A percentile compares a stretch with the other conserved stretches of the same genome.
These are phyloP conservation scores for Boechera retrofracta DNA, from an alignment of 345 rosid species.

Conservation along the genomic window DNA sequence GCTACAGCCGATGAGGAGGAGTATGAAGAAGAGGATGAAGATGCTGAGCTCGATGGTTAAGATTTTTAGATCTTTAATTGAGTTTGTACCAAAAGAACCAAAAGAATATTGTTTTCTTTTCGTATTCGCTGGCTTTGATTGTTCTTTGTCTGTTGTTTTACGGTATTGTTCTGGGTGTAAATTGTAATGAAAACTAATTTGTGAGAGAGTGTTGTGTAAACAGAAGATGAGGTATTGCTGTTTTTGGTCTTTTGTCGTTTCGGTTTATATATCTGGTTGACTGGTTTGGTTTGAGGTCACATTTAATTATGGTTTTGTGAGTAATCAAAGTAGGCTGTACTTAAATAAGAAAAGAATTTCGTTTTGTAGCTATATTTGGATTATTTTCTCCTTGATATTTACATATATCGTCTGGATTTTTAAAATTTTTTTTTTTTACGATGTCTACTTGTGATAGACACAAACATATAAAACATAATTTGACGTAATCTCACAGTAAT, in stretches of 20 bases:
- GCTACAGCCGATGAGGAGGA: constrained; percentile 42
- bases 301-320: not conserved
- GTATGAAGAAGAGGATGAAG: constrained; percentile 42
- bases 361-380: too few species aligned
- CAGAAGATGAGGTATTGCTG: constrained; percentile 13
- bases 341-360: too few species aligned
- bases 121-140: constrained; percentile 38
- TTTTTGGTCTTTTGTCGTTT: constrained; percentile 5
- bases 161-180: constrained; percentile 32
- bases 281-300: constrained; percentile 19
- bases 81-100: constrained; percentile 29
- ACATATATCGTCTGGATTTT: too few species aligned
- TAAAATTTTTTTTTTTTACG: too few species aligned
- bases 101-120: not conserved
- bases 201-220: constrained; percentile 14
- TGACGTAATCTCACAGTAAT: not conserved
- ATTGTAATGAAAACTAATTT: constrained; percentile 31
- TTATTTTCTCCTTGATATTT: too few species aligned
- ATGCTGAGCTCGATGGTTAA: constrained; percentile 30
- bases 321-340: not conserved
- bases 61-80: constrained; percentile 13
- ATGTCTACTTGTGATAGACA: not conserved
- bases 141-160: constrained; percentile 9
- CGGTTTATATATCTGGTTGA: not conserved
- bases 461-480: not conserved